Base-by-base conservation (phyloP, 768 basidiomycete genomes). In the Terana coerulea region DNA sequence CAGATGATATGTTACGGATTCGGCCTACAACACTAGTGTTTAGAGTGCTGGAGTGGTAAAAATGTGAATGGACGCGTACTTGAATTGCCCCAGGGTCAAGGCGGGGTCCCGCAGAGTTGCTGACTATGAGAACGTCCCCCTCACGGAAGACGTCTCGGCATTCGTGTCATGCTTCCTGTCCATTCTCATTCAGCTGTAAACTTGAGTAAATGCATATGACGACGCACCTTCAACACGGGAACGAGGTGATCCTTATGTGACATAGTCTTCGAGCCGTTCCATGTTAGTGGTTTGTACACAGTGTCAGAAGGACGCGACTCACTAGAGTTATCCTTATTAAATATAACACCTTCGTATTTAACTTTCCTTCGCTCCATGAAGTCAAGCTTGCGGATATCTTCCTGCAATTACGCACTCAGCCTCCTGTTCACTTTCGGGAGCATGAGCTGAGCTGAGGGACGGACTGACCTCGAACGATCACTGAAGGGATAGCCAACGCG, bases 261-360 rank as follows among this genome's bases (percentile, higher is more conserved):
- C 28, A 83, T 64, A 2, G 95, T 95, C 95, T 97, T 49, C 47
- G 34, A 29, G n/a, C n/a, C 12, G 8, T 36, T 22, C 21, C n/a
- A n/a, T n/a, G n/a, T n/a, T n/a, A n/a, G n/a, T n/a, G n/a, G 24
- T 24, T n/a, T 12, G 28, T 25, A 29, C 8, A 24, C 14, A 45
- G 9, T 22, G 15, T 36, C 21, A 39, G 14, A n/a, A n/a, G n/a
- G n/a, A n/a, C n/a, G n/a, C n/a, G n/a, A 71, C 86, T 25, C 56
- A 91, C 95, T 57, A 98, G 70, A 98, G 61, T 98, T 98, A 64
- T 98, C 95, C 70, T 98, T 98, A 76, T 98, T 95, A 59, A 98
- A 87, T 1, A 98, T 82, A 3, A 86, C 89, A 15, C 89, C 92
- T 39, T 82, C 80, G 64, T 91, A 94, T 5, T 95, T 93, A 8